Percentiles rank a stretch among this genome's conserved stretches.
Conservation (phyloP, 352 stramenopile genomes). For the Phytophthora pini region DNA sequence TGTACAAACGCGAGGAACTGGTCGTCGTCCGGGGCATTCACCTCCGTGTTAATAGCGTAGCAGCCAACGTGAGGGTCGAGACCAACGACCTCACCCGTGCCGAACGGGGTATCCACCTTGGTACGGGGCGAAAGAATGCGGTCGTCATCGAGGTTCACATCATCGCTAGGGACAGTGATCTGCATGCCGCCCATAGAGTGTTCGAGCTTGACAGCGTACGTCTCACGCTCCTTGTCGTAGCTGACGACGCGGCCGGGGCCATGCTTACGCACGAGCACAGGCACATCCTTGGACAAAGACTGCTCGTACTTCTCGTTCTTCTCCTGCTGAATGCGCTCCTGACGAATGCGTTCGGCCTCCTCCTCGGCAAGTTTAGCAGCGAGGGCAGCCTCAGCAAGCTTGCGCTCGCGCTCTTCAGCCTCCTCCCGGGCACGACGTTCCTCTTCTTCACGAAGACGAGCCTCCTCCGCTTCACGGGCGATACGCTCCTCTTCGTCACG, state of each 20-base stretch:
- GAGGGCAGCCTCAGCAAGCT: constrained; percentile 48
- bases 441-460: constrained; percentile 36
- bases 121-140: constrained; percentile 86
- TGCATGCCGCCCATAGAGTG: constrained; percentile 67
- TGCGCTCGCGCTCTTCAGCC: constrained; percentile 51
- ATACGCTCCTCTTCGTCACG: constrained; percentile 37
- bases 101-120: constrained; percentile 87
- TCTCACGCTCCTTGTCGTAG: constrained; percentile 84
- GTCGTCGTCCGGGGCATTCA: constrained; percentile 76
- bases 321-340: constrained; percentile 63
- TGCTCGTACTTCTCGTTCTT: constrained; percentile 88
- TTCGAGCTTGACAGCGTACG: constrained; percentile 78
- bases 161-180: constrained; percentile 71
- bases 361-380: constrained; percentile 47
- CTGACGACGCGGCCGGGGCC: constrained; percentile 73
- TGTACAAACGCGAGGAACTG: constrained; percentile 88
- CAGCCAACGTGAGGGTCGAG: constrained; percentile 89
- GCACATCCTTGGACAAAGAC: constrained; percentile 86
- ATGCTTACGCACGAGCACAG: constrained; percentile 79
- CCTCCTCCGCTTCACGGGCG: constrained; percentile 37
- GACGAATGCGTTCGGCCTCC: constrained; percentile 56
- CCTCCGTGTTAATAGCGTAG: constrained; percentile 88
- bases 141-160: constrained; percentile 85
- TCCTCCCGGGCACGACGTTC: constrained; percentile 42
- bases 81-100: constrained; percentile 80